A percentile compares a stretch with the other conserved stretches of the same genome.
Conservation (phyloP, 108 stramenopile genomes). For the Mediolabrus comicus region DNA sequence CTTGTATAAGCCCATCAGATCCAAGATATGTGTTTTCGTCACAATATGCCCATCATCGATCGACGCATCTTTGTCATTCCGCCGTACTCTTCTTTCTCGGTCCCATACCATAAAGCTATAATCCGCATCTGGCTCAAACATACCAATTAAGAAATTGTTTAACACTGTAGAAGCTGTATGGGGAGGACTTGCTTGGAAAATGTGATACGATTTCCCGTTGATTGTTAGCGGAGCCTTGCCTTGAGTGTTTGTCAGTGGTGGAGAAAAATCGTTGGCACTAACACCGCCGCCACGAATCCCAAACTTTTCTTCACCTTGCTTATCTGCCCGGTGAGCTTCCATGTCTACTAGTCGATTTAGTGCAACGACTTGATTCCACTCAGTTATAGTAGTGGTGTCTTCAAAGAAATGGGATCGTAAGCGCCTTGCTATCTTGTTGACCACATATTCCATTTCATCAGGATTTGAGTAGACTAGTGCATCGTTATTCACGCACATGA, state of each 20-base stretch:
- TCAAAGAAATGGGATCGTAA: background rate
- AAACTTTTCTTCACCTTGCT: background rate
- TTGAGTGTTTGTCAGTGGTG: background rate
- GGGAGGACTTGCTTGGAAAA: conserved; percentile 29
- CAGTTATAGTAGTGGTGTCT: background rate
- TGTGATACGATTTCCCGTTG: conserved; percentile 30
- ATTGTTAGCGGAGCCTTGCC: conserved; percentile 1
- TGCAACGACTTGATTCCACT: background rate
- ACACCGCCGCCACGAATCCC: background rate
- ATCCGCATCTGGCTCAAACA: conserved; percentile 26
- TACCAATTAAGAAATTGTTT: conserved; percentile 30
- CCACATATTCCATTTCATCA: background rate
- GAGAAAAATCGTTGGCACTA: background rate
- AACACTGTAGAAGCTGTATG: conserved; percentile 20
- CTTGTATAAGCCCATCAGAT: conserved; percentile 25
- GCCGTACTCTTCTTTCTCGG: conserved; percentile 9
- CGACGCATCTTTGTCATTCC: conserved; percentile 9
- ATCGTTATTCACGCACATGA: background rate
- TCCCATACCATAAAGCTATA: conserved; percentile 30
- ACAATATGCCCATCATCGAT: conserved; percentile 6
- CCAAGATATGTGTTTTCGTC: conserved; percentile 18
- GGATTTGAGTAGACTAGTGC: background rate
- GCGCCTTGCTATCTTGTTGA: background rate
- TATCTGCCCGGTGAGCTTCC: background rate
- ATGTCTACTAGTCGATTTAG: background rate